Evolutionary conservation across 345 rosid species (phyloP).

Genomic region (Combretum micranthum): DNA sequence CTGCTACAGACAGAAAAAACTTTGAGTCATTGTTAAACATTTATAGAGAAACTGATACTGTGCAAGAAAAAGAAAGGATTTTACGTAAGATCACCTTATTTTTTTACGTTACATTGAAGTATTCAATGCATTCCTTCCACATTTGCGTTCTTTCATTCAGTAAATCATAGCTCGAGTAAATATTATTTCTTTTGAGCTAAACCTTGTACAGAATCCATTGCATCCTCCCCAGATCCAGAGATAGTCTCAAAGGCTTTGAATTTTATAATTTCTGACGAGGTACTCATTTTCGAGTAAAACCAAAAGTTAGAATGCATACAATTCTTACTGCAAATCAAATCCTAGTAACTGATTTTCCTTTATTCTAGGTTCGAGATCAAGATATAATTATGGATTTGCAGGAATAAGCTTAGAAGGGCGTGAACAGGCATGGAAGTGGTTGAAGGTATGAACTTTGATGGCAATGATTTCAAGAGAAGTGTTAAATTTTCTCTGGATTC

Average conservation of each 20-base stretch:
- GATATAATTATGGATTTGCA: constrained; percentile 18
- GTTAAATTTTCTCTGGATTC: constrained; percentile 5
- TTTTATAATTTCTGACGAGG: constrained; percentile 35
- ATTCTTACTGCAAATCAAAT: too few species aligned
- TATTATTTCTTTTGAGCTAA: not conserved
- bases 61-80: constrained; percentile 37
- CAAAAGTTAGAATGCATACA: not conserved
- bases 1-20: constrained; percentile 16
- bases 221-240: constrained; percentile 26
- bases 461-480: not conserved
- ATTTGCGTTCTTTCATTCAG: not conserved
- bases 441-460: constrained; percentile 13
- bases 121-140: too few species aligned
- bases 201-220: constrained; percentile 18
- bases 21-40: constrained; percentile 31
- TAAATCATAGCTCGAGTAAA: too few species aligned
- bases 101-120: too few species aligned
- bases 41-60: constrained; percentile 34
- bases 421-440: constrained; percentile 31
- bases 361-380: constrained; percentile 25
- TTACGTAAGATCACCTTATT: constrained; percentile 16
- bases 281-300: not conserved
- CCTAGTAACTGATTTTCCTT: not conserved
- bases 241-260: constrained; percentile 19
- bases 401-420: constrained; percentile 30